A percentile compares a stretch with the other conserved stretches of the same genome.
Evolutionary conservation across 441 rosid species (phyloP).

Genomic region (Lepidium campestre): DNA sequence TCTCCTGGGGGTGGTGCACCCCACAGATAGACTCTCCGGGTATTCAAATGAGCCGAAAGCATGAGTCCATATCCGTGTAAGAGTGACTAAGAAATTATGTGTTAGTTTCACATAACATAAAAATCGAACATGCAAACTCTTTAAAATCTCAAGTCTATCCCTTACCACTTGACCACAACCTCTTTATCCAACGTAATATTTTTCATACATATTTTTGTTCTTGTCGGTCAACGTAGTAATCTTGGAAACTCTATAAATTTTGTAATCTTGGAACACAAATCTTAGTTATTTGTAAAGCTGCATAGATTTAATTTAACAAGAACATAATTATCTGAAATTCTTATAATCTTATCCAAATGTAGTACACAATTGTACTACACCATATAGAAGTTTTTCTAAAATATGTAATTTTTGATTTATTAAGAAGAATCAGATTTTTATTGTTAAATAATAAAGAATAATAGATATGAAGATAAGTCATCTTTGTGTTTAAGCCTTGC

Average conservation of each 20-base stretch:
- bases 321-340: background rate
- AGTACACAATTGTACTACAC: background rate
- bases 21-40: no score
- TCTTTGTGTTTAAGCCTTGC: background rate
- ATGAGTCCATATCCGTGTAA: no score
- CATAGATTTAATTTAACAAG: background rate
- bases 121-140: no score
- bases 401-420: background rate
- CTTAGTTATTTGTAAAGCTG: background rate
- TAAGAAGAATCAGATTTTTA: background rate
- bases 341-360: background rate
- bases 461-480: slow-evolving; percentile 9
- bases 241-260: background rate
- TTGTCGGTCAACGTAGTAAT: background rate
- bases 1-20: no score
- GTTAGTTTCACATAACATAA: no score
- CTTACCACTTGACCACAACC: no score
- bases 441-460: background rate
- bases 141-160: no score
- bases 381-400: background rate
- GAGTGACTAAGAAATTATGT: no score
- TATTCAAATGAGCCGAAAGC: no score
- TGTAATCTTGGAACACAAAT: background rate
- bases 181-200: background rate
- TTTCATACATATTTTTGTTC: background rate